Conservation (phyloP, 805 yeast species). For the Pichia rugopelliculosa region DNA sequence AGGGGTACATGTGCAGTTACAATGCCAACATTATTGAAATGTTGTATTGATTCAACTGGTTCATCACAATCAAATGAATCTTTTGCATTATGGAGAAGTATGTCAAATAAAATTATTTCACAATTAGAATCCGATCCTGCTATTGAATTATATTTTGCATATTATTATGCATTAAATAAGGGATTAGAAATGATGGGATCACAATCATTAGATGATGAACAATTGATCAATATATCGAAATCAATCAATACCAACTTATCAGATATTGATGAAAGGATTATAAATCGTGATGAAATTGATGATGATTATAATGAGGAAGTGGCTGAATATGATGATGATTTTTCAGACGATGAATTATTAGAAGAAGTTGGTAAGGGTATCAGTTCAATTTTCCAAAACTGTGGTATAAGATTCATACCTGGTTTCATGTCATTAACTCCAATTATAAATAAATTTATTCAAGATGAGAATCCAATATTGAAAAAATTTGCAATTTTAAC, state of each 20-base stretch:
- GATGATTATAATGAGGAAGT: slow-evolving; percentile 85
- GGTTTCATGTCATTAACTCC: slow-evolving; percentile 61
- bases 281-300: slow-evolving; percentile 63
- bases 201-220: slow-evolving; percentile 46
- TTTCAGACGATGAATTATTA: slow-evolving; percentile 81
- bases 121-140: slow-evolving; percentile 74
- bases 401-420: slow-evolving; percentile 50
- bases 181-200: slow-evolving; percentile 64
- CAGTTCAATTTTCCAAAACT: slow-evolving; percentile 59
- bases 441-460: slow-evolving; percentile 50
- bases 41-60: slow-evolving; percentile 50
- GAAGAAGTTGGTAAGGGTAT: slow-evolving; percentile 79
- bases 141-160: slow-evolving; percentile 71
- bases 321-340: slow-evolving; percentile 77
- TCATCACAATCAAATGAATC: slow-evolving; percentile 49
- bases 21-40: slow-evolving; percentile 66
- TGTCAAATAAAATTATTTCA: slow-evolving; percentile 58
- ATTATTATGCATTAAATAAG: slow-evolving; percentile 63
- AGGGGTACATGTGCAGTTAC: slow-evolving; percentile 84
- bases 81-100: slow-evolving; percentile 60
- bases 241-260: slow-evolving; percentile 54
- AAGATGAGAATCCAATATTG: slow-evolving; percentile 60
- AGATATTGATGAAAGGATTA: slow-evolving; percentile 65
- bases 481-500: slow-evolving; percentile 74
- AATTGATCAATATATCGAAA: slow-evolving; percentile 48